Base-by-base conservation (phyloP, 352 stramenopile species). In the Pythium insidiosum region DNA sequence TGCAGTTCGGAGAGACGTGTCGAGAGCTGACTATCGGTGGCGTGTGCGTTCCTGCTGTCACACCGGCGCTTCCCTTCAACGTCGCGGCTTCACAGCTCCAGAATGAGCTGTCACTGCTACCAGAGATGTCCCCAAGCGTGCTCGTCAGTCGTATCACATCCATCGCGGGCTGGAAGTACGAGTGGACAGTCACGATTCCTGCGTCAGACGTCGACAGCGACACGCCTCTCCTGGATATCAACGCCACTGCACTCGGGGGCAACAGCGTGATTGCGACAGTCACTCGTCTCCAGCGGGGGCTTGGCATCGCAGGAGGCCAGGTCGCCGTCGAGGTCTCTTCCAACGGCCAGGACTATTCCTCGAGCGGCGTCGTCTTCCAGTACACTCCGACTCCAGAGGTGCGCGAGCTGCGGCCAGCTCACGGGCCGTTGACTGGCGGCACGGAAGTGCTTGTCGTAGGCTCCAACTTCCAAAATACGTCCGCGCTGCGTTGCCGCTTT, bases 291-390 rank as follows among this genome's bases (percentile, higher is more conserved):
- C 61, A 68, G 41, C 62, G 65, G 31, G 68, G 62, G 12, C 50
- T 63, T 16, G 64, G 61, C 12, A 25, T 87, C 12, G 54, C 62
- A 18, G 72, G 73, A n/a, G 64, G 65, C 5, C 66, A 67, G 36
- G 84, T 96, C 7, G 56, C 84, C 12, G 47, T 97, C n/a, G 78
- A 96, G 30, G 66, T 97, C 11, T 93, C 84, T 11, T 79, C 79
- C 3, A 97, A 97, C 48, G 71, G 71, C 6, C 72, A 83, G 34
- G 88, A 97, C 40, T 86, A 62, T 13, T 79, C 71, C 0, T 56
- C 22, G 1, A 83, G 60, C 28, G 68, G 70, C 0, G 52, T 81
- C 3, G 47, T 78, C 0, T 93, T 84, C 36, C 56, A 66, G 1
- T 95, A 94, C 53, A 68, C 66, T 1, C 63, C 76, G n/a, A 56